Conservation (phyloP, 2,329 filamentous ascomycete species). For the Escovopsis weberi region DNA sequence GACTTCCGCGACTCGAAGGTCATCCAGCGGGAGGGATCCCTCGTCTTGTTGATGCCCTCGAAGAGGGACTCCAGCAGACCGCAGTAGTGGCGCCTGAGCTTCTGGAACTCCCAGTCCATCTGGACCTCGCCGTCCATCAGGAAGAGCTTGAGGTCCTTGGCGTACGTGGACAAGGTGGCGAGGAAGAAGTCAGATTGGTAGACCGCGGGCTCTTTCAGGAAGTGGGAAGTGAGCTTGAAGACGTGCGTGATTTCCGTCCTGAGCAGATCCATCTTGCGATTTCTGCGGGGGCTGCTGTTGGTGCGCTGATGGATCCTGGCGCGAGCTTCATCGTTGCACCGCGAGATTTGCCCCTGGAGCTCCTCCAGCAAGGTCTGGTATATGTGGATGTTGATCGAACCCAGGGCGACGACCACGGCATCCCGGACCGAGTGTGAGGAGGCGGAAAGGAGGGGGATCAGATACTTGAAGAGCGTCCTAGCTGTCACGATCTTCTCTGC, state of each 20-base stretch:
- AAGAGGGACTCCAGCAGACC: constrained; percentile 87
- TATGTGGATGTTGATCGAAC: constrained; percentile 87
- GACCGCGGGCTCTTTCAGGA: constrained; percentile 63
- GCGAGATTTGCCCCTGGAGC: constrained; percentile 69
- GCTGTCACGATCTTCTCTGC: constrained; percentile 76
- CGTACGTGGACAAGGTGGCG: constrained; percentile 74
- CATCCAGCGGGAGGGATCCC: constrained; percentile 85
- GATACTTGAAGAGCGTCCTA: constrained; percentile 74
- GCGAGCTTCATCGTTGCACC: constrained; percentile 80
- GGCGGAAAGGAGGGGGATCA: constrained; percentile 75
- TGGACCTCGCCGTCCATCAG: constrained; percentile 91
- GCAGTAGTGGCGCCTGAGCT: constrained; percentile 83
- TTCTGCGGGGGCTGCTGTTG: constrained; percentile 67
- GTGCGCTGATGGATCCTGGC: constrained; percentile 75
- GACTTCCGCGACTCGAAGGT: constrained; percentile 94
- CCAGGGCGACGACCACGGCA: constrained; percentile 80
- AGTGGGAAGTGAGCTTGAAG: constrained; percentile 85
- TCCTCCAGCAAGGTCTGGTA: constrained; percentile 86
- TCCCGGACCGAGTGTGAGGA: constrained; percentile 70
- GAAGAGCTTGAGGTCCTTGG: constrained; percentile 85
- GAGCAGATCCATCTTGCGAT: constrained; percentile 70
- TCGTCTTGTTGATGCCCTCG: constrained; percentile 73
- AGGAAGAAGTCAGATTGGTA: constrained; percentile 84
- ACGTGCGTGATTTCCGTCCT: constrained; percentile 93
- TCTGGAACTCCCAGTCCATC: constrained; percentile 88